These are phyloP conservation scores for Leccinum cinnamomeum DNA, from an alignment of 1,284 basidiomycete species.

Conservation along the genomic window DNA sequence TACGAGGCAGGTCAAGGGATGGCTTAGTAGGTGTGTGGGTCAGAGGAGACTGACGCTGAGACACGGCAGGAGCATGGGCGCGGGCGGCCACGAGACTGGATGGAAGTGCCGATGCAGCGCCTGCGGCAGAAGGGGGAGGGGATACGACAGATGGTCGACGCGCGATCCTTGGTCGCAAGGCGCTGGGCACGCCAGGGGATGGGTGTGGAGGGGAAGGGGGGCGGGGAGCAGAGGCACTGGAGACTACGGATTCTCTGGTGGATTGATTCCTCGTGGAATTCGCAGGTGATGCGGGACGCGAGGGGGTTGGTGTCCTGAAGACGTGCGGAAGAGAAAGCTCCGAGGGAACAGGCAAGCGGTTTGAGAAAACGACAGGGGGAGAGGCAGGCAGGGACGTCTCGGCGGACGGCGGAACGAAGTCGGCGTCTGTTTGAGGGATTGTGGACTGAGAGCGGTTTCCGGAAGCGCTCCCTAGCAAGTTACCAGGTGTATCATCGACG, in stretches of 20 bases:
- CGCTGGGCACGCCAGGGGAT: slow-evolving; percentile 29
- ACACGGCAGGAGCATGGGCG: slow-evolving; percentile 9
- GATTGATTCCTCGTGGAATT: slow-evolving; percentile 29
- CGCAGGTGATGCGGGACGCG: slow-evolving; percentile 41
- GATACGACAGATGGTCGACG: slow-evolving; percentile 40
- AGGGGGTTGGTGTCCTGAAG: slow-evolving; percentile 23
- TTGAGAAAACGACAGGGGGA: slow-evolving; percentile 7
- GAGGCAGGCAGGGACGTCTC: slow-evolving; percentile 15
- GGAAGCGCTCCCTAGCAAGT: not conserved
- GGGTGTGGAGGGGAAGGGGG: slow-evolving; percentile 32
- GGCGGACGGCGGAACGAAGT: slow-evolving; percentile 7
- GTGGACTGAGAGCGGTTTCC: slow-evolving; percentile 2
- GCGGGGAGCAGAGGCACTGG: slow-evolving; percentile 19
- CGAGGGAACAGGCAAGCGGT: slow-evolving; percentile 8
- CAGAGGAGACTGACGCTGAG: slow-evolving; percentile 24
- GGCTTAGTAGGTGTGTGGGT: slow-evolving; percentile 14
- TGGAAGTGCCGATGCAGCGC: slow-evolving; percentile 15
- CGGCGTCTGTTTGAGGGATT: not conserved
- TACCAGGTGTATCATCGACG: slow-evolving; percentile 37
- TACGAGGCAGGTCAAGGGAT: slow-evolving; percentile 26
- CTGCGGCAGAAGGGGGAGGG: slow-evolving; percentile 25
- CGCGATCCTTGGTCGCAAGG: slow-evolving; percentile 38
- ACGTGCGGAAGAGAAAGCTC: slow-evolving; percentile 15
- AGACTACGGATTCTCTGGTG: slow-evolving; percentile 23
- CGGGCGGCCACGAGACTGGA: slow-evolving; percentile 29